phyloP scores from a whole-genome alignment of 345 rosid species.

The Citrus unshiu region DNA sequence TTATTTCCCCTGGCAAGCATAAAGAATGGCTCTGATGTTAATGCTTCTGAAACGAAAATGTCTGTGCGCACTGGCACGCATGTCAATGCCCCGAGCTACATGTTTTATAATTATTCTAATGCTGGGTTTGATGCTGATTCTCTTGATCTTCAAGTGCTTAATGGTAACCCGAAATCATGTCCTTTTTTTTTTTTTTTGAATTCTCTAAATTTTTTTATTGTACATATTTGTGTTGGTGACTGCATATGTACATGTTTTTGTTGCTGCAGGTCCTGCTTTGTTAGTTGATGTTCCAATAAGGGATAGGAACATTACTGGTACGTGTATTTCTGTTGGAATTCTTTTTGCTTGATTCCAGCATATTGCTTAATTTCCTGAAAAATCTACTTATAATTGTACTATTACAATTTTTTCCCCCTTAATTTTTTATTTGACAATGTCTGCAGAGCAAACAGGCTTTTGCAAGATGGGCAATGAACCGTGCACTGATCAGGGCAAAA shows the following conservation, averaged over 20 bases:
- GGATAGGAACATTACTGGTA: too few species aligned
- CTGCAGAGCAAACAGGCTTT: conserved; percentile 37
- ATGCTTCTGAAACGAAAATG: conserved; percentile 31
- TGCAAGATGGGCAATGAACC: conserved; percentile 50
- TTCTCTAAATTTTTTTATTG: too few species aligned
- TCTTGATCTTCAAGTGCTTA: conserved; percentile 26
- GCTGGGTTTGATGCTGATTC: conserved; percentile 42
- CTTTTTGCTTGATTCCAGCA: conserved; percentile 1
- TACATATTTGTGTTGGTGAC: too few species aligned
- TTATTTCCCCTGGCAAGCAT: conserved; percentile 33
- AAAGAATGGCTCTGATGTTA: conserved; percentile 34
- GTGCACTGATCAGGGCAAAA: conserved; percentile 51
- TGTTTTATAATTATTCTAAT: conserved; percentile 37
- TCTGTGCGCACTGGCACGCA: conserved; percentile 46
- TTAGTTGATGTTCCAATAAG: too few species aligned
- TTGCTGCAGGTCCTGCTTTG: too few species aligned
- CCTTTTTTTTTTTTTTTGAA: too few species aligned
- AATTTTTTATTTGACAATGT: neutral
- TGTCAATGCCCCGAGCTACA: conserved; percentile 45
- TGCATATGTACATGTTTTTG: too few species aligned
- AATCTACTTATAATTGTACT: too few species aligned
- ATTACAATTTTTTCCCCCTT: neutral
- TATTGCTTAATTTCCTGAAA: conserved; percentile 1
- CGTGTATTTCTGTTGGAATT: too few species aligned
- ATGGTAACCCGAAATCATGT: too few species aligned